Conservation (phyloP, 371 early-diverging fungal species). For the Smittium mucronatum region DNA sequence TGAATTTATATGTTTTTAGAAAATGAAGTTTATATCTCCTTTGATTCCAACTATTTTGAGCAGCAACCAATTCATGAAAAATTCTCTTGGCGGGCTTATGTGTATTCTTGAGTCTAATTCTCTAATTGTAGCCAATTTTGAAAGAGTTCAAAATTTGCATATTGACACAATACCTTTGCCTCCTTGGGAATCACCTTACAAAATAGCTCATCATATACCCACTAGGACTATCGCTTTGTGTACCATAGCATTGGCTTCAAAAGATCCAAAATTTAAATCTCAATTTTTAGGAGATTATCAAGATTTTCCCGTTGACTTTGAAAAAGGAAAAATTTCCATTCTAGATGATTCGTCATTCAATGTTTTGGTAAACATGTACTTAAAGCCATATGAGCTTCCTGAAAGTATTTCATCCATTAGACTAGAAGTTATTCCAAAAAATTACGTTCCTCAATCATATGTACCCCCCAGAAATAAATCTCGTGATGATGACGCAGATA, state of each 20-base stretch:
- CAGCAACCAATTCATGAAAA: background rate
- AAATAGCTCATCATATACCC: slow-evolving; percentile 48
- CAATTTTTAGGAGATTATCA: background rate
- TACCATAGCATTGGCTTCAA: slow-evolving; percentile 21
- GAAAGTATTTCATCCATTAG: slow-evolving; percentile 20
- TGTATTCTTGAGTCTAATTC: slow-evolving; percentile 20
- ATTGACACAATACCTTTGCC: slow-evolving; percentile 50
- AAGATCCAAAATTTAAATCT: background rate
- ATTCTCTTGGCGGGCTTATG: background rate
- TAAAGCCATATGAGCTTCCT: slow-evolving; percentile 24
- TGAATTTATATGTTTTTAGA: no score
- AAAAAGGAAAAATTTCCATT: slow-evolving; percentile 43
- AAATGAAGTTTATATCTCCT: background rate
- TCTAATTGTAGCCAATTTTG: slow-evolving; percentile 56
- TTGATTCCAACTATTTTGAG: background rate
- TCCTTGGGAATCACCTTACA: slow-evolving; percentile 45
- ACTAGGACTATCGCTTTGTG: slow-evolving; percentile 45
- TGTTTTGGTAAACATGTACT: slow-evolving; percentile 19
- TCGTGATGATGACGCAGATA: background rate
- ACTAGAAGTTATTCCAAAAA: background rate
- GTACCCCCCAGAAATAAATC: background rate
- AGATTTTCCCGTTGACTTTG: slow-evolving; percentile 12
- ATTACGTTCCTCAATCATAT: background rate
- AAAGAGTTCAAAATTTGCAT: slow-evolving; percentile 70
- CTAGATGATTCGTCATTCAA: slow-evolving; percentile 63